Percentiles rank a stretch among this genome's conserved stretches.
Evolutionary conservation across 768 basidiomycete species (phyloP).

Genomic region (Trichaptum fuscoviolaceum): DNA sequence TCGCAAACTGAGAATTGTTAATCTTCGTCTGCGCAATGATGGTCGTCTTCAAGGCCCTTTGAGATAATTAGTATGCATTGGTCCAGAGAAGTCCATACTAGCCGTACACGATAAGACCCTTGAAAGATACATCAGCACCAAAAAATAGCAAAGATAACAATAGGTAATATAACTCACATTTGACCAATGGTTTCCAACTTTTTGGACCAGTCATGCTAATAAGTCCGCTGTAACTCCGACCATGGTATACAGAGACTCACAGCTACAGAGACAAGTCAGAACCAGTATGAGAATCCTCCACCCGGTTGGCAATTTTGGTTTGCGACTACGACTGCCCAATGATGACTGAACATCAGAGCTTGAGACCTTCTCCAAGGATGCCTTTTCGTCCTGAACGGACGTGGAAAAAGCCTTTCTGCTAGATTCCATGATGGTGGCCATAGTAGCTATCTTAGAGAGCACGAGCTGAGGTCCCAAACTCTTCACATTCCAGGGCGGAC

Average conservation of each 20-base stretch:
- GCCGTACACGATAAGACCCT: conserved; percentile 35
- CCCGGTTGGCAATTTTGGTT: conserved; percentile 27
- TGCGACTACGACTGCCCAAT: conserved; percentile 4
- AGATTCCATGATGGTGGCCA: background rate
- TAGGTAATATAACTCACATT: conserved; percentile 24
- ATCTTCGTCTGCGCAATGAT: conserved; percentile 37
- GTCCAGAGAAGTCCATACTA: background rate
- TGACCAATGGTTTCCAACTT: conserved; percentile 40
- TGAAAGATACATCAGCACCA: conserved; percentile 2
- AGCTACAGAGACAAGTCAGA: conserved; percentile 36
- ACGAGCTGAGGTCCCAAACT: background rate
- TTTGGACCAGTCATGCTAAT: conserved; percentile 2
- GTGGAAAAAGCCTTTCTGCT: background rate
- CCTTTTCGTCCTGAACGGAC: background rate
- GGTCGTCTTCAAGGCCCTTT: conserved; percentile 35
- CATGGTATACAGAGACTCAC: conserved; percentile 21
- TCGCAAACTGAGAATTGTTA: conserved; percentile 41
- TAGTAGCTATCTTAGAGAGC: background rate
- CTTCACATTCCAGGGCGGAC: background rate
- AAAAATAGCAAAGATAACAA: background rate
- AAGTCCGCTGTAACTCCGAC: conserved; percentile 1
- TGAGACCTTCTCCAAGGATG: background rate
- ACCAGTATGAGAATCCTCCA: conserved; percentile 32
- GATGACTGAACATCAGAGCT: background rate
- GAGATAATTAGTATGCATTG: conserved; percentile 4